phyloP scores from a whole-genome alignment of 257 asterid genomes.

The Solanum sitiens region DNA sequence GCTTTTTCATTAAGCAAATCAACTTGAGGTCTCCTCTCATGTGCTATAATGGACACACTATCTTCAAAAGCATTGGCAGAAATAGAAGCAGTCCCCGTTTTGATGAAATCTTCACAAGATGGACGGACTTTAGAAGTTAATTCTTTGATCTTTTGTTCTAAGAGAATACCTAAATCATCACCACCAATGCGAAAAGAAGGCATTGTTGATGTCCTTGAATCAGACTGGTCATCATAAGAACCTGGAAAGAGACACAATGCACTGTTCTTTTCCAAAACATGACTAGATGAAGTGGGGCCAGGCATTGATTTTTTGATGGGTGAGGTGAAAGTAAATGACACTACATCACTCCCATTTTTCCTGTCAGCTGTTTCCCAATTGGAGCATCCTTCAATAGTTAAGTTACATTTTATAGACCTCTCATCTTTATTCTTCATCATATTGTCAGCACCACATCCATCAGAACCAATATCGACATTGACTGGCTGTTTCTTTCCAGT shows the following conservation, averaged over 20 bases:
- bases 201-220: constrained; percentile 21
- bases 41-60: constrained; percentile 15
- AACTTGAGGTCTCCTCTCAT: constrained; percentile 9
- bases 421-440: constrained; percentile 22
- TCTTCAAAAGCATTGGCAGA: constrained; percentile 20
- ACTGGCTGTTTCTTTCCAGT: constrained; percentile 33
- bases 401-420: constrained; percentile 40
- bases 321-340: constrained; percentile 93
- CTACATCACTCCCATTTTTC: constrained; percentile 61
- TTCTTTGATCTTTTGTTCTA: constrained; percentile 87
- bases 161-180: constrained; percentile 78
- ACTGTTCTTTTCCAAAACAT: constrained; percentile 20
- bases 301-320: constrained; percentile 66
- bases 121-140: constrained; percentile 63
- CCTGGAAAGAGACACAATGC: constrained; percentile 19
- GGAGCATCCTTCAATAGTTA: constrained; percentile 36
- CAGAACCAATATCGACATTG: constrained; percentile 21
- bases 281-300: constrained; percentile 29
- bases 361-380: constrained; percentile 55
- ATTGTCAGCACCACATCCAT: constrained; percentile 21
- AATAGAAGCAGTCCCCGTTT: constrained; percentile 24
- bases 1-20: constrained; percentile 14
- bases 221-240: constrained; percentile 23
- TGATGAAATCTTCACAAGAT: constrained; percentile 40
- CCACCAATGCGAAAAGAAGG: constrained; percentile 43